Evolutionary conservation across 2,329 filamentous ascomycete species (phyloP), one percentile per base, ranked within the genome.

Genomic region (Talaromyces pinophilus): DNA sequence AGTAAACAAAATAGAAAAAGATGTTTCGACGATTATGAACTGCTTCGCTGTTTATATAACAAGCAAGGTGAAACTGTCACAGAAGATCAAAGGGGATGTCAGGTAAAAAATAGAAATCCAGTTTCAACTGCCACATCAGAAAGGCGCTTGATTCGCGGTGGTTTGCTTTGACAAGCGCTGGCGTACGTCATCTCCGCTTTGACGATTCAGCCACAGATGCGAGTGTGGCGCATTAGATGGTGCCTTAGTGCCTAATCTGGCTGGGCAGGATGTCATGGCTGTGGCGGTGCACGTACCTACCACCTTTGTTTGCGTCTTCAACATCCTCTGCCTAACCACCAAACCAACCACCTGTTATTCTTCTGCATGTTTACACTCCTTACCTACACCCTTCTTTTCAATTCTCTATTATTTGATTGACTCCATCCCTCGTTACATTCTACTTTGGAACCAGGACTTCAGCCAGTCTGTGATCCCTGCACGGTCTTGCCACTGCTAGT

Each of bases 181-280:
- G 19, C 40, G 57, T 44, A 59, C 42, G 60, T 52, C 42, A 59
- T 59, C 25, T 54, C 48, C 28, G 28, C 28, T 15, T 33, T 25
- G 54, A 33, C 46, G 19, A n/a, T n/a, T 33, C 52, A 66, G 64
- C 64, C 64, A 66, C 64, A 30, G 48, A 28, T n/a, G 48, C 19
- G 11, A 17, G 1, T 55, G 35, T 40, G 64, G 57, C 62, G 57
- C 17, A 52, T 8, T 7, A 5, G 10, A 15, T 17, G 17, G 52
- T 57, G 61, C 6, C 42, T 60, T 28, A 60, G 33, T 42, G 35
- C 35, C 62, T 57, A 38, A 57, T 19, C 19, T 35, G 25, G 52
- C 52, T 22, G 33, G 33, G 54, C 33, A 38, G 30, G 30, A 57
- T 57, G 54, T 57, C 54, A 57, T 59, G 38, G 25, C 25, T 65